Evolutionary conservation across 108 stramenopile genomes (phyloP).

Genomic region (Cyclostephanos invisitatus): DNA sequence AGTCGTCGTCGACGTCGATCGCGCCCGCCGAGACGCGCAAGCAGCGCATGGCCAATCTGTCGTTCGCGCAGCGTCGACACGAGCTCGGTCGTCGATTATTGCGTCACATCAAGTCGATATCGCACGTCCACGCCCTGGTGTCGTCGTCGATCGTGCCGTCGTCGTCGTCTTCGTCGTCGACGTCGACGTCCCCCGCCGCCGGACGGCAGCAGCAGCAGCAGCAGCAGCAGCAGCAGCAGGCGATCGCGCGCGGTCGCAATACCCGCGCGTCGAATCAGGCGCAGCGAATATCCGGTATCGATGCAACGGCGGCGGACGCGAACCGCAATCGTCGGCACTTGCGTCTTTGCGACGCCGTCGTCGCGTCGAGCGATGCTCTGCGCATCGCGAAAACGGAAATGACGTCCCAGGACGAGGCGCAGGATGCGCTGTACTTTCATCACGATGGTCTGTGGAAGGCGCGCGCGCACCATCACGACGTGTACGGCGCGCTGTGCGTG

Average conservation of each 20-base stretch:
- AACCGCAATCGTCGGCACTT: too few species aligned
- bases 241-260: conserved; percentile 7
- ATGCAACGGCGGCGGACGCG: too few species aligned
- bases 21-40: conserved; percentile 39
- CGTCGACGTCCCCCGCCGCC: conserved; percentile 11
- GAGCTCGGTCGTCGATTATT: conserved; percentile 73
- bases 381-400: conserved; percentile 67
- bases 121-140: conserved; percentile 72
- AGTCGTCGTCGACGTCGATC: conserved; percentile 8
- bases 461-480: conserved; percentile 70
- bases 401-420: conserved; percentile 81
- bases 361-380: conserved; percentile 63
- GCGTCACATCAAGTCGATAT: conserved; percentile 59
- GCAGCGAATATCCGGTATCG: too few species aligned
- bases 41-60: conserved; percentile 75
- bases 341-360: conserved; percentile 34
- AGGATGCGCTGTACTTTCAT: conserved; percentile 89
- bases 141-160: conserved; percentile 50
- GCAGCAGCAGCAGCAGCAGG: too few species aligned
- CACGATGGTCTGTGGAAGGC: conserved; percentile 72
- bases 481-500: conserved; percentile 73
- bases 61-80: conserved; percentile 85
- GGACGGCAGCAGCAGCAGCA: too few species aligned
- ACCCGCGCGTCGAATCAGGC: background rate
- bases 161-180: background rate